Evolutionary conservation across 108 stramenopile genomes (phyloP), one percentile per base, ranked within the genome.

Genomic region (Epithemia pelagica): DNA sequence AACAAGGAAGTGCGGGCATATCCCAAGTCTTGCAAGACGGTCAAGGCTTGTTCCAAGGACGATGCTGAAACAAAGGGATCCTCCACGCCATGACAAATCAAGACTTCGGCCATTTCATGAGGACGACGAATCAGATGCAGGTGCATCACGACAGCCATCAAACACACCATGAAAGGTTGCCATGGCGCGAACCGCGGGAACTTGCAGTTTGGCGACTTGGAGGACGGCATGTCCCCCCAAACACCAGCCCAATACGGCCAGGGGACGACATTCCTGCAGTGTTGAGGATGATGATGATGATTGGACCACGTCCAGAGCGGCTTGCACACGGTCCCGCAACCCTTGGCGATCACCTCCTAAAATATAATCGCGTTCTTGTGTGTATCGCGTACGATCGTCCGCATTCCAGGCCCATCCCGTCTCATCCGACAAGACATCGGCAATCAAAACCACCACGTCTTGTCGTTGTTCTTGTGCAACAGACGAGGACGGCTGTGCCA

Each of bases 141-240:
- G 7, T 10, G 61, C 21, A 22, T 5, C 37, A 15, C 5, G 37
- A 46, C 10, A 29, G 26, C 52, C 51, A 54, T 70, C 82, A 70
- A 85, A 90, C 52, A 90, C 89, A n/a, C 89, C 89, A 67, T 90
- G 89, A 60, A 80, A 90, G 18, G 84, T 73, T 10, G 74, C 76
- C 74, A 84, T 69, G 19, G 73, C 80, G 26, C 64, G 63, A 37
- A 65, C 51, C n/a, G 62, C 53, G 15, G 30, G 33, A 24, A 54
- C 55, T 10, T 63, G 31, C 78, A 82, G 71, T 30, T 69, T 67
- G 26, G 70, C 74, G 24, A 87, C 32, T 58, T 85, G 81, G 51
- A 85, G 61, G 32, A 87, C 75, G 1, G 82, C 64, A 55, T 87
- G 86, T 24, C 86, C 89, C 25, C 89, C 89, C 25, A 90, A 62